Evolutionary conservation across 2,329 filamentous ascomycete species (phyloP), one percentile per base, ranked within the genome.

Genomic region (Cordyceps farinosa): DNA sequence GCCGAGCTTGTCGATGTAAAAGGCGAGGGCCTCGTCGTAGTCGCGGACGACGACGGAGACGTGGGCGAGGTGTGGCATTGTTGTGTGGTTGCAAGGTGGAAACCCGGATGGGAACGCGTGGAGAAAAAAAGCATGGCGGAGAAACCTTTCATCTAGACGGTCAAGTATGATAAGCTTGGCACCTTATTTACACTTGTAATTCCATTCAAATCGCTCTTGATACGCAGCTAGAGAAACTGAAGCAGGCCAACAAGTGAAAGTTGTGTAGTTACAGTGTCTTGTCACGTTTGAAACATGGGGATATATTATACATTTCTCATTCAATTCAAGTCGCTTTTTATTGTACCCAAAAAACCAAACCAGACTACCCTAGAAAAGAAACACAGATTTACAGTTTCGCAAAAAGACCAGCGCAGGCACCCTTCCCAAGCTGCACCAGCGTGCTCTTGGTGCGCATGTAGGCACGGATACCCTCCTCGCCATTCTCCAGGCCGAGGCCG

Each of bases 391-490:
- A 90, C 67, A 90, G 68, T 76, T 91, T 91, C 36, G 87, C 81
- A 76, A 95, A 96, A 0, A 92, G 88, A 9, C 74, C 76, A 48
- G 73, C 74, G 84, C 92, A 63, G 81, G 85, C 64, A 88, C 89
- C 65, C 75, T 80, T 40, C 48, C 87, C 86, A 82, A 93, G 90
- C 74, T 96, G 92, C 2, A 96, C 88, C 36, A 96, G 76, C 1
- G 91, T 96, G 76, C 91, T 96, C 82, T 95, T 96, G 69, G 93
- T 95, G 77, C 87, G 82, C 59, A 92, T 84, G 88, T 92, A 97
- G 3, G 90, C 89, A 75, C 90, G 88, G 61, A 97, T 82, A 0
- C 92, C 92, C 70, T 84, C 86, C 64, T 87, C 81, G 3, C 92
- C 92, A 74, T 97, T 97, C 81, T 96, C 92, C 1, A 96, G 87